A percentile compares a stretch with the other conserved stretches of the same genome.
phyloP scores from a whole-genome alignment of 2,329 filamentous ascomycete species.

The Dendryphion nanum region DNA sequence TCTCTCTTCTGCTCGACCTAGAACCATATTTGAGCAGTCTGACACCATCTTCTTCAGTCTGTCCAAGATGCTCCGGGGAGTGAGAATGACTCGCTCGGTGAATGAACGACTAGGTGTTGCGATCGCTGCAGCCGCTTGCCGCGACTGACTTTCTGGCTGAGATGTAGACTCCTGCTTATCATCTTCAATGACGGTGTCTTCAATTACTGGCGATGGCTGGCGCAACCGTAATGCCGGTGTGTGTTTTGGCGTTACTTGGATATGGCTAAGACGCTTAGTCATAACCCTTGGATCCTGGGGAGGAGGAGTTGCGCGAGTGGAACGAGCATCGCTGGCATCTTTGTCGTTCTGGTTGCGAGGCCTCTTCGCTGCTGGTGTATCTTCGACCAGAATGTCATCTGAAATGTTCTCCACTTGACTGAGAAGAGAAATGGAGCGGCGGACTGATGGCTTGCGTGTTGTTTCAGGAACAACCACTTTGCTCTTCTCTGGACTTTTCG shows the following conservation, averaged over 20 bases:
- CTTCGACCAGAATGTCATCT: slow-evolving; percentile 20
- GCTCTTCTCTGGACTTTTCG: slow-evolving; percentile 4
- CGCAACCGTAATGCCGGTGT: no score
- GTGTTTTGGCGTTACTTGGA: slow-evolving; percentile 22
- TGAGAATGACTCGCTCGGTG: slow-evolving; percentile 35
- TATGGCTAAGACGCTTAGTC: slow-evolving; percentile 24
- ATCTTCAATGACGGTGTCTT: not conserved
- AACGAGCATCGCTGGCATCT: slow-evolving; percentile 31
- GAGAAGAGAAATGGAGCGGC: slow-evolving; percentile 28
- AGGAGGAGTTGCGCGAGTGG: slow-evolving; percentile 8
- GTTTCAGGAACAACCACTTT: slow-evolving; percentile 13
- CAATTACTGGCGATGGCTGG: not conserved
- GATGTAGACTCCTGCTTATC: slow-evolving; percentile 1
- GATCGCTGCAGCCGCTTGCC: slow-evolving; percentile 8
- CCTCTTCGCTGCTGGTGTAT: slow-evolving; percentile 31
- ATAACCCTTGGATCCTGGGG: no score
- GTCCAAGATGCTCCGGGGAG: slow-evolving; percentile 52
- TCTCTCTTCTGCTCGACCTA: slow-evolving; percentile 65
- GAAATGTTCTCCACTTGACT: slow-evolving; percentile 26
- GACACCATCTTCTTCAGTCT: slow-evolving; percentile 52
- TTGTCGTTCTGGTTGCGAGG: slow-evolving; percentile 17
- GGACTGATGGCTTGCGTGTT: slow-evolving; percentile 20
- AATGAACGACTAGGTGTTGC: slow-evolving; percentile 30
- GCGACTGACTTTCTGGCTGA: slow-evolving; percentile 2
- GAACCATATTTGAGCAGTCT: slow-evolving; percentile 49